A percentile compares a stretch with the other conserved stretches of the same genome.
phyloP scores from a whole-genome alignment of 2,329 filamentous ascomycete genomes.

The Phoma sp. region DNA sequence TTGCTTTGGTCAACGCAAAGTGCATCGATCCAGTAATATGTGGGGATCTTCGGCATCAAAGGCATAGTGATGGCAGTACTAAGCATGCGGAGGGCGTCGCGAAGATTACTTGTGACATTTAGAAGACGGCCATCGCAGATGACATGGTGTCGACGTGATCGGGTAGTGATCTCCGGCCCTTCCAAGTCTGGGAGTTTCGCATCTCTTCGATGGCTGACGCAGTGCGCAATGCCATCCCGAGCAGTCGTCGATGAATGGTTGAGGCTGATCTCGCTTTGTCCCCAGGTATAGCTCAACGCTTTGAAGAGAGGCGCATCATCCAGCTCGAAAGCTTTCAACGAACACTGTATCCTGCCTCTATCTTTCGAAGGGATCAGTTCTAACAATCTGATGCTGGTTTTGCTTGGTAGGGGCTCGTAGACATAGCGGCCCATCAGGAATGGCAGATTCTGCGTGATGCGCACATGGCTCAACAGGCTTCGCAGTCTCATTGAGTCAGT shows the following conservation, averaged over 20 bases:
- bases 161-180: background rate
- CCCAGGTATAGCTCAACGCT: conserved; percentile 30
- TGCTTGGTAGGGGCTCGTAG: conserved; percentile 27
- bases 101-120: conserved; percentile 30
- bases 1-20: conserved; percentile 39
- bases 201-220: background rate
- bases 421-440: conserved; percentile 24
- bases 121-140: conserved; percentile 28
- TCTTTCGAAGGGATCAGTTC: conserved; percentile 24
- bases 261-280: conserved; percentile 15
- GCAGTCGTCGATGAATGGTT: background rate
- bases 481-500: conserved; percentile 24
- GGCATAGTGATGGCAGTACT: conserved; percentile 11
- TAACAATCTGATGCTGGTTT: conserved; percentile 30
- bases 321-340: conserved; percentile 1
- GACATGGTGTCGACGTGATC: conserved; percentile 19
- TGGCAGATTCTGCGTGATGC: conserved; percentile 20
- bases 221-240: background rate
- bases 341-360: conserved; percentile 19
- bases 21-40: conserved; percentile 40
- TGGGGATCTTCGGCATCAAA: conserved; percentile 10
- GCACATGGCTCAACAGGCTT: conserved; percentile 22
- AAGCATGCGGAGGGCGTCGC: conserved; percentile 34
- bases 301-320: conserved; percentile 14
- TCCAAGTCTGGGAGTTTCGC: background rate